phyloP scores from a whole-genome alignment of 2,329 filamentous ascomycete species.

The Rutstroemia sydowiana region DNA sequence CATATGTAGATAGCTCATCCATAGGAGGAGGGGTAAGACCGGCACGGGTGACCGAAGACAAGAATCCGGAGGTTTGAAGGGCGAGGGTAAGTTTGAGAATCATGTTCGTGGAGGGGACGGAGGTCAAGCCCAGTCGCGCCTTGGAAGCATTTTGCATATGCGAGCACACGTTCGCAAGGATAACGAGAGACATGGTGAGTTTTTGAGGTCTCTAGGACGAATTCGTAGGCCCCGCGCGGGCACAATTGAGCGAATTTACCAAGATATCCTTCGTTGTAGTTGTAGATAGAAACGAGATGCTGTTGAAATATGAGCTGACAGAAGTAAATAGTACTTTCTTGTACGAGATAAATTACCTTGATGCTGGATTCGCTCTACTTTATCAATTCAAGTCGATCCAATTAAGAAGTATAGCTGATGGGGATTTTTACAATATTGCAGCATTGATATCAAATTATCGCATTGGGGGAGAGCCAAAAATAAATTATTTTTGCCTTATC shows the following conservation, averaged over 20 bases:
- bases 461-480: background rate
- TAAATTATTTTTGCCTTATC: constrained; percentile 10
- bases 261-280: background rate
- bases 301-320: background rate
- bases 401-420: background rate
- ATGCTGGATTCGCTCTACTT: background rate
- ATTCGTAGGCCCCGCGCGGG: constrained; percentile 19
- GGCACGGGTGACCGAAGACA: constrained; percentile 59
- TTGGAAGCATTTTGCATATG: constrained; percentile 68
- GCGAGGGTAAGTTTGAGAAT: constrained; percentile 56
- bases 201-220: constrained; percentile 7
- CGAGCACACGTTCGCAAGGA: constrained; percentile 63
- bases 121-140: constrained; percentile 61
- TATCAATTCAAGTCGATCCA: background rate
- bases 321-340: background rate
- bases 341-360: background rate
- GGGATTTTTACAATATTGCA: background rate
- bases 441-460: background rate
- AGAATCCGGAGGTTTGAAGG: constrained; percentile 61
- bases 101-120: constrained; percentile 59
- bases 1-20: constrained; percentile 39
- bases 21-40: constrained; percentile 49
- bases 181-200: constrained; percentile 58
- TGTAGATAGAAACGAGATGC: background rate
- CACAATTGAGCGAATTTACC: constrained; percentile 13